phyloP scores from a whole-genome alignment of 495 filamentous ascomycete genomes.

The Terfezia boudieri region DNA sequence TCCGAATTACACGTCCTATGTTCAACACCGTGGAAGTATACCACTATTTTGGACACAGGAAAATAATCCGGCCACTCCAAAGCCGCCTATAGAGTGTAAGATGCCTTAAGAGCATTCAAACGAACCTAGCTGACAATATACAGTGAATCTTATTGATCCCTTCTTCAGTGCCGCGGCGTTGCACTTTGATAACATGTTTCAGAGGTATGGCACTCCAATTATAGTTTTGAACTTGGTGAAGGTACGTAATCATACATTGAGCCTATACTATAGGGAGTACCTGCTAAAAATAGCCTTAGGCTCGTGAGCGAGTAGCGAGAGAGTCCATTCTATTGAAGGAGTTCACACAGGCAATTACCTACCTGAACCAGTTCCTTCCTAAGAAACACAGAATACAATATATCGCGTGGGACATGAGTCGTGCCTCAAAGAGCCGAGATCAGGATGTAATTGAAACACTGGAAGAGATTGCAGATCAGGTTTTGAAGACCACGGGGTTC shows the following conservation, averaged over 20 bases:
- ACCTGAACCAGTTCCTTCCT: constrained; percentile 89
- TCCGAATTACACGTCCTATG: constrained; percentile 82
- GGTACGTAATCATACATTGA: constrained; percentile 10
- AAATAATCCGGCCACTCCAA: constrained; percentile 81
- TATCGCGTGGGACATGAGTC: constrained; percentile 94
- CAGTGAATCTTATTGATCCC: constrained; percentile 71
- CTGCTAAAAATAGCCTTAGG: constrained; percentile 8
- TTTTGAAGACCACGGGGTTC: constrained; percentile 67
- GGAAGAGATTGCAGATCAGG: constrained; percentile 68
- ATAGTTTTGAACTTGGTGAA: constrained; percentile 92
- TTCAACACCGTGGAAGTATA: constrained; percentile 92
- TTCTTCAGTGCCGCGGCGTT: constrained; percentile 91
- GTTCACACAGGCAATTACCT: constrained; percentile 69
- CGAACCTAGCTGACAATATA: constrained; percentile 1
- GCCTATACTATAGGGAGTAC: not conserved
- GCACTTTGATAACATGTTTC: constrained; percentile 91
- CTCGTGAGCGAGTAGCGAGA: constrained; percentile 68
- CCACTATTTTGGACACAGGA: constrained; percentile 96
- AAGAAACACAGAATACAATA: constrained; percentile 65
- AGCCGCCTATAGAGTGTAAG: constrained; percentile 62
- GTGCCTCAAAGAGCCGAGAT: constrained; percentile 52
- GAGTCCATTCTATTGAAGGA: constrained; percentile 80
- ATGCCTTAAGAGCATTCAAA: not conserved
- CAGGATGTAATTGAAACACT: constrained; percentile 74
- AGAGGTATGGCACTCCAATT: constrained; percentile 75